Conservation (phyloP, 352 stramenopile species). For the Phytophthora citrophthora region DNA sequence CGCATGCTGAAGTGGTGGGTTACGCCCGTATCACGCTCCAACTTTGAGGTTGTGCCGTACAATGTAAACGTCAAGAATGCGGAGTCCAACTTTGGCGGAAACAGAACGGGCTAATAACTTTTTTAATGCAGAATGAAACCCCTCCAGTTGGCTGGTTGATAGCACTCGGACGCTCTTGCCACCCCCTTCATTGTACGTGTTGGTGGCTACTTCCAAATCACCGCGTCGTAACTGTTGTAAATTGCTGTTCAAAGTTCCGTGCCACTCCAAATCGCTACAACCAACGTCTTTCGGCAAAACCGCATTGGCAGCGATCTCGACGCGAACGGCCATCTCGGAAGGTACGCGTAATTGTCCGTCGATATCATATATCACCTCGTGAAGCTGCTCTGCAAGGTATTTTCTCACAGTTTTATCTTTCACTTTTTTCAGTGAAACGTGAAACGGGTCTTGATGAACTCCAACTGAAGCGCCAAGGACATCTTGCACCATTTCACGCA, state of each 20-base stretch:
- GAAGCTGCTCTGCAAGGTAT: neutral
- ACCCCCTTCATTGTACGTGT: neutral
- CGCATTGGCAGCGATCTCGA: too few species aligned
- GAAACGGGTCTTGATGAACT: constrained; percentile 8
- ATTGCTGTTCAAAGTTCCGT: neutral
- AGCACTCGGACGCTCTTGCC: too few species aligned
- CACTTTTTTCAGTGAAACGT: constrained; percentile 16
- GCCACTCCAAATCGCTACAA: neutral
- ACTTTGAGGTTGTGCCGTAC: too few species aligned
- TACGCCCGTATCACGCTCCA: too few species aligned
- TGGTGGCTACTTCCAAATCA: neutral
- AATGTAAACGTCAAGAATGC: too few species aligned
- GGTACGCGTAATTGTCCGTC: neutral
- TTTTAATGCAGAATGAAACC: too few species aligned
- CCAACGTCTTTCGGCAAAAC: too few species aligned
- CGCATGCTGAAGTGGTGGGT: too few species aligned
- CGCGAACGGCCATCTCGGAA: neutral
- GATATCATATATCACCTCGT: neutral
- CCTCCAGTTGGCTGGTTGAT: too few species aligned
- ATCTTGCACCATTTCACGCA: neutral
- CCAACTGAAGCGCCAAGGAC: neutral
- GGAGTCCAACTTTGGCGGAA: too few species aligned
- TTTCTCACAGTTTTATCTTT: constrained; percentile 5
- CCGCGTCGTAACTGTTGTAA: neutral
- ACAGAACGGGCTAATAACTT: too few species aligned